A percentile compares a stretch with the other conserved stretches of the same genome.
phyloP scores from a whole-genome alignment of 169 alveolate genomes.

The Cystoisospora suis region DNA sequence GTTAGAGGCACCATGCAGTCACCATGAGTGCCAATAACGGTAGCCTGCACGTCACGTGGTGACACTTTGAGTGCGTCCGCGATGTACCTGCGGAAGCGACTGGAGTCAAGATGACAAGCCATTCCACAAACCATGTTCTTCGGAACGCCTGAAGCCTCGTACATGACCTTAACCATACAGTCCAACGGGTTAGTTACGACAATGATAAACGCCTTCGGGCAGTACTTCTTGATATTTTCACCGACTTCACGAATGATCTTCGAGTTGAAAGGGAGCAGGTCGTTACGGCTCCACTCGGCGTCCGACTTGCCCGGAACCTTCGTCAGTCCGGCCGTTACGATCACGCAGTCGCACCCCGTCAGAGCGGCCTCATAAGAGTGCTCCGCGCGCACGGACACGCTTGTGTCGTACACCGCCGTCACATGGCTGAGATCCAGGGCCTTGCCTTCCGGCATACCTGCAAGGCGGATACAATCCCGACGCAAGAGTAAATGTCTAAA shows the following conservation, averaged over 20 bases:
- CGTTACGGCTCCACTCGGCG: conserved; percentile 77
- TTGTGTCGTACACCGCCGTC: conserved; percentile 74
- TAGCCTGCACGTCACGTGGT: conserved; percentile 73
- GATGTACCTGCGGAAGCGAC: conserved; percentile 75
- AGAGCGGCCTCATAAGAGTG: conserved; percentile 69
- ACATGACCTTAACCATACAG: conserved; percentile 55
- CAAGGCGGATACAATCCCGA: too few relatives aligned
- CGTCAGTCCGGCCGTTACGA: conserved; percentile 84
- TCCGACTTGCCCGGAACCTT: conserved; percentile 81
- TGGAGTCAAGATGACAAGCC: conserved; percentile 79
- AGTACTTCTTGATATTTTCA: conserved; percentile 67
- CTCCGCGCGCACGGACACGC: conserved; percentile 62
- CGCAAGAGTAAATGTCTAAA: too few relatives aligned
- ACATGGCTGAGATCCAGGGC: conserved; percentile 80
- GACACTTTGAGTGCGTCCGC: conserved; percentile 74
- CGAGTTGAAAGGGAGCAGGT: conserved; percentile 75
- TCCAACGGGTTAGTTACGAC: conserved; percentile 80
- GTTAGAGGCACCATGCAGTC: conserved; percentile 79
- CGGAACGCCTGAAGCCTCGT: conserved; percentile 52
- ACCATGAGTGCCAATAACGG: conserved; percentile 83
- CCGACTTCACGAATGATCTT: conserved; percentile 74
- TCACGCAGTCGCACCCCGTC: conserved; percentile 80
- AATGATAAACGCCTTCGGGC: conserved; percentile 78
- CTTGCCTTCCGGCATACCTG: conserved; percentile 81
- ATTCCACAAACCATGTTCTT: conserved; percentile 62